Base-by-base conservation (phyloP, 768 basidiomycete species). In the Leucosporidium scottii region DNA sequence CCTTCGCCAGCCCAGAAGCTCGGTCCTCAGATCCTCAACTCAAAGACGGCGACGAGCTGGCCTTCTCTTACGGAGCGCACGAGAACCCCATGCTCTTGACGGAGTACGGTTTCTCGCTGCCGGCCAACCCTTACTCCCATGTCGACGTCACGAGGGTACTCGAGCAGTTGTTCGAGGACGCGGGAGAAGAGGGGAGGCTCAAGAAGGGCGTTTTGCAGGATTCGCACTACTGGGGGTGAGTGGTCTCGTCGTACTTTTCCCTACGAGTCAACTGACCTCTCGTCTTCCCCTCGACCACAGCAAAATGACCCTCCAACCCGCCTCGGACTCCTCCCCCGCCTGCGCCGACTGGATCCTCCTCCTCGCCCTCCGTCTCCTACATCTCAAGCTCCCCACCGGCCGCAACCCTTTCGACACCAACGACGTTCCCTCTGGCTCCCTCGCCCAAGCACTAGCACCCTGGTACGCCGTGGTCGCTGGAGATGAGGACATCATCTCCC, bases 191-290 rank as follows among this genome's bases (percentile, higher is more conserved):
- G 10, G 83, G 83, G 23, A 70, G 61, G 73, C 78, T 76, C 76
- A 84, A 89, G 78, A 83, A 82, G 73, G 78, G 80, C 7, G 73
- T 83, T 0, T 81, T 98, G 48, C 75, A 82, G 55, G 78, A 80
- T 1, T 83, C 87, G 72, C 85, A 85, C 3, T 97, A 94, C 76
- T 94, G 91, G 90, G 86, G 87, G 93, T 94, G 77, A 69, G 71
- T 72, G 76, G 7, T 63, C 69, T 75, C 4, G 21, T 55, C 27
- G 51, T 65, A n/a, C n/a, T 28, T 68, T 59, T n/a, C 39, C 27
- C 20, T 23, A 12, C n/a, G 34, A 34, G 13, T 34, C 44, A 23
- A 34, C 62, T 64, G 61, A 67, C 18, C 55, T 44, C 39, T 44
- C 39, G 70, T 64, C 49, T 75, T 49, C 18, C 56, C 62, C 62